Evolutionary conservation across 306 rosid genomes (phyloP).

Genomic region (Cucumis cinereus): DNA sequence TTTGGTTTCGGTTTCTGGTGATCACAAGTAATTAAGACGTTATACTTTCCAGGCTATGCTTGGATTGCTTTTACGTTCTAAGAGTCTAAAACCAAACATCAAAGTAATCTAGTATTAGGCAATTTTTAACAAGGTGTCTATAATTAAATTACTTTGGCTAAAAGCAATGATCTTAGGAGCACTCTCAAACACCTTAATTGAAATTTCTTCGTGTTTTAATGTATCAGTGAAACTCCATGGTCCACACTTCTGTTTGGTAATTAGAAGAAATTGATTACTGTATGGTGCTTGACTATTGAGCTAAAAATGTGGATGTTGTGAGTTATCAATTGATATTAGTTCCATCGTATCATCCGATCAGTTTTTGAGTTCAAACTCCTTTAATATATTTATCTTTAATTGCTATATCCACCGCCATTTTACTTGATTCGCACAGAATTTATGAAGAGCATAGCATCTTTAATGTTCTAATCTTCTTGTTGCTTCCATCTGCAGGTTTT

Average conservation of each 20-base stretch:
- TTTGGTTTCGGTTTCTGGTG: not conserved
- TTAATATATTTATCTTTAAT: not conserved
- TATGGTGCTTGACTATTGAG: not conserved
- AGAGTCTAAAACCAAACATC: not conserved
- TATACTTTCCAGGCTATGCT: not conserved
- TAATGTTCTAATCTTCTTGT: not conserved
- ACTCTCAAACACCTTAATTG: not conserved
- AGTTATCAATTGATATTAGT: not conserved
- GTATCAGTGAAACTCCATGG: not conserved
- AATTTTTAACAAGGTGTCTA: not conserved
- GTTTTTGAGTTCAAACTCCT: not conserved
- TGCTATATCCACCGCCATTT: not conserved
- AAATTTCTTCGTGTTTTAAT: not conserved
- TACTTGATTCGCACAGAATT: not conserved
- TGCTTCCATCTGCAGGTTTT: constrained; percentile 24
- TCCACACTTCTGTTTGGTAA: not conserved
- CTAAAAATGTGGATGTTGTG: not conserved
- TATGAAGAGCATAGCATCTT: not conserved
- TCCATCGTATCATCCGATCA: too few relatives aligned
- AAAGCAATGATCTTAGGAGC: not conserved
- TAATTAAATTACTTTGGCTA: not conserved
- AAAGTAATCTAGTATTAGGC: not conserved
- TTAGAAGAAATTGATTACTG: not conserved
- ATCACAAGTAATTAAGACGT: not conserved
- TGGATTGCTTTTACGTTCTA: not conserved